Base-by-base conservation (phyloP, 2,329 filamentous ascomycete species). In the Verticillium dahliae region DNA sequence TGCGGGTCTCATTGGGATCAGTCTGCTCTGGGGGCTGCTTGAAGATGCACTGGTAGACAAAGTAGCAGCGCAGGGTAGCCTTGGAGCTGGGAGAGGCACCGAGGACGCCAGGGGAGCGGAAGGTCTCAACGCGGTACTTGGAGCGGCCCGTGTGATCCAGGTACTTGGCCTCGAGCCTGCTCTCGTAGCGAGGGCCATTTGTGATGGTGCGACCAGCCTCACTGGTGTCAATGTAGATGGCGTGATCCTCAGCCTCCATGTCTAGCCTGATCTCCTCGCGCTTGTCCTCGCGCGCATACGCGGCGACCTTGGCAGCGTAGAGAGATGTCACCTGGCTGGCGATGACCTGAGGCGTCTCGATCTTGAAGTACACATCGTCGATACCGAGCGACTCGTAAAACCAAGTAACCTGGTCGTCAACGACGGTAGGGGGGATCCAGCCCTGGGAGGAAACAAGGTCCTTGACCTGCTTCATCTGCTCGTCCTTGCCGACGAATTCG, bases 381-480 rank as follows among this genome's bases (percentile, higher is more conserved):
- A 99, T 99, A 69, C 95, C 95, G 31, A 99, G 86, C 75, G 96
- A 90, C 74, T 95, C 91, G 81, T 99, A 99, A 81, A 99, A 99
- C 94, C 95, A 99, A 63, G 86, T 84, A 59, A 93, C 91, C 78
- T 99, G 93, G 33, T 87, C 84, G 65, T 96, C 90, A 65, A 97
- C 84, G 67, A 96, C 90, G 59, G 90, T 82, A 62, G 85, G 83
- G 1, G 95, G 95, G 64, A 99, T 91, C 85, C 96, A 97, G 63
- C 89, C 90, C 71, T 89, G 90, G 66, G 88, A 84, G 71, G 86
- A 83, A 68, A 97, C 87, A 71, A 89, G 80, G 67, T 89, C 87
- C 86, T 92, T 92, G 73, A 97, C 93, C 72, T 87, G 80, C 72
- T 90, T 85, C 88, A 97, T 96, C 81, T 99, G 95, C 73, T 92